Percentiles rank a stretch among this genome's conserved stretches.
These are phyloP conservation scores for Colletotrichum endophyticum DNA, from an alignment of 2,329 filamentous ascomycete genomes.

Conservation along the genomic window DNA sequence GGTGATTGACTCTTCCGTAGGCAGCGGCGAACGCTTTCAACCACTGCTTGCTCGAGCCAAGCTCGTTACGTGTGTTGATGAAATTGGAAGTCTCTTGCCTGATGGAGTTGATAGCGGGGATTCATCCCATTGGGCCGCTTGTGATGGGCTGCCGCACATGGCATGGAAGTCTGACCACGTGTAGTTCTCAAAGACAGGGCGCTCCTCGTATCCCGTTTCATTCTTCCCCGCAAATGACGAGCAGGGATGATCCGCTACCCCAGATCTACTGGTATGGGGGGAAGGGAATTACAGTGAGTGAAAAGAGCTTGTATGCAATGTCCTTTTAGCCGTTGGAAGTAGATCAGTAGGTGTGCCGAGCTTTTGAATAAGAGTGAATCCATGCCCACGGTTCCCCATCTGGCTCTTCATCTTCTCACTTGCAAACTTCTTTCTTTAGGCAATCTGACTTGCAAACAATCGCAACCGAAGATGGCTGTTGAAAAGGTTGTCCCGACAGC, in stretches of 20 bases:
- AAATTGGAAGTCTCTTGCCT: background rate
- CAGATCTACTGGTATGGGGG: background rate
- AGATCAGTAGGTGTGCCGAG: background rate
- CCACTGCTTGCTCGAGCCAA: background rate
- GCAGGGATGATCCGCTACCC: background rate
- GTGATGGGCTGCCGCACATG: background rate
- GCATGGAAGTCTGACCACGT: background rate
- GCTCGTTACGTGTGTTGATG: background rate
- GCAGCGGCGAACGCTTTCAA: background rate
- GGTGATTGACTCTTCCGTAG: rapidly evolving
- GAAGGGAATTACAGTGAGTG: background rate
- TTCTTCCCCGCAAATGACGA: background rate
- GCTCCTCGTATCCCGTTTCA: background rate
- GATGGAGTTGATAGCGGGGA: background rate
- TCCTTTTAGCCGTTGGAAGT: background rate
- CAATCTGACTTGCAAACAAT: rapidly evolving
- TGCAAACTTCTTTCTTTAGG: background rate
- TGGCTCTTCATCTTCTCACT: rapidly evolving
- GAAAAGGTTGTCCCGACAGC: background rate
- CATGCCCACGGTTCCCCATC: rapidly evolving
- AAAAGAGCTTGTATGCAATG: background rate
- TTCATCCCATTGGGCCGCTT: background rate
- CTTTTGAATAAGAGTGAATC: background rate
- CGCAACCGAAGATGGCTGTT: background rate
- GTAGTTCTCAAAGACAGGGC: background rate